These are phyloP conservation scores for Pythium monospermum DNA, from an alignment of 352 stramenopile genomes.

Conservation along the genomic window DNA sequence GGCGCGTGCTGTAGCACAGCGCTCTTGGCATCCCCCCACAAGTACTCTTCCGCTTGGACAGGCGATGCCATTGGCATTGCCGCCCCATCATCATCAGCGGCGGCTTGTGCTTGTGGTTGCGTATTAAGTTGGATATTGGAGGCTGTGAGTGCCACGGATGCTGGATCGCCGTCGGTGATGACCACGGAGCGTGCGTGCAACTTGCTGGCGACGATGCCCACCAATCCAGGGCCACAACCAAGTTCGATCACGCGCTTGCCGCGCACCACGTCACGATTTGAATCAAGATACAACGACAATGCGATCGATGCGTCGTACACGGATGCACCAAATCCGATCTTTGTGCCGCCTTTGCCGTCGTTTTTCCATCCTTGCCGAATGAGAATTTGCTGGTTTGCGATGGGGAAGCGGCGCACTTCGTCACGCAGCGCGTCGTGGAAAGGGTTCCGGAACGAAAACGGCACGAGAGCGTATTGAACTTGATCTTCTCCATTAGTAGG, in stretches of 20 bases:
- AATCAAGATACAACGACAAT: constrained; percentile 74
- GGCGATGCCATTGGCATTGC: too few species aligned
- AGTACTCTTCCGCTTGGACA: constrained; percentile 38
- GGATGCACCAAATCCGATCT: constrained; percentile 72
- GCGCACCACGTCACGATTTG: constrained; percentile 39
- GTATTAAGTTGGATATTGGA: constrained; percentile 48
- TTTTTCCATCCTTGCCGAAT: constrained; percentile 77
- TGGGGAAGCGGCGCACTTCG: constrained; percentile 55
- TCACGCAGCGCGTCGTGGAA: constrained; percentile 75
- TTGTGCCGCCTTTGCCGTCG: constrained; percentile 67
- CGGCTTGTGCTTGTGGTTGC: constrained; percentile 14
- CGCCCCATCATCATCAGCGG: too few species aligned
- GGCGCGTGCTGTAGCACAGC: constrained; percentile 18
- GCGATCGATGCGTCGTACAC: constrained; percentile 77
- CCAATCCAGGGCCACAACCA: constrained; percentile 66
- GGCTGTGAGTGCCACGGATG: constrained; percentile 58
- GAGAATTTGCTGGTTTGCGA: constrained; percentile 44
- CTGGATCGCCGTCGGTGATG: constrained; percentile 68
- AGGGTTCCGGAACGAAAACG: constrained; percentile 67
- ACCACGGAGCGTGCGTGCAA: constrained; percentile 39
- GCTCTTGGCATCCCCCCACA: constrained; percentile 53
- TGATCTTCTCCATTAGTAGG: not conserved
- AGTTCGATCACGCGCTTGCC: constrained; percentile 68
- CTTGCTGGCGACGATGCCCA: constrained; percentile 59
- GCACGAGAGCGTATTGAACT: constrained; percentile 36